Percentiles rank a stretch among this genome's conserved stretches.
These are phyloP conservation scores for Schwanniomyces etchellsii DNA, from an alignment of 1,139 yeast genomes.

Conservation along the genomic window DNA sequence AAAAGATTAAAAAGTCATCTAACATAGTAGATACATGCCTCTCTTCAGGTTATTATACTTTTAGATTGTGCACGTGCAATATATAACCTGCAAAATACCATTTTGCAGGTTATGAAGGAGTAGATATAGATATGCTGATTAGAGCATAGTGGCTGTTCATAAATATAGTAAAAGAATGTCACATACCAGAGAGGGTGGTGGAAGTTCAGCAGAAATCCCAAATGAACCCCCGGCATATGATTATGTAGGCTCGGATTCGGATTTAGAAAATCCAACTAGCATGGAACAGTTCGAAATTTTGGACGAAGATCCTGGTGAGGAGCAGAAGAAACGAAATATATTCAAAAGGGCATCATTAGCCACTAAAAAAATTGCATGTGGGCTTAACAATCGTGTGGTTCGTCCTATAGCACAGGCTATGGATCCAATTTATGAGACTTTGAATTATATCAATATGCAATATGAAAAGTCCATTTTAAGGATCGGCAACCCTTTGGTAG, in stretches of 20 bases:
- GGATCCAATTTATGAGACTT: conserved; percentile 66
- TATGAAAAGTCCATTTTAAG: conserved; percentile 56
- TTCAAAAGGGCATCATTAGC: conserved; percentile 23
- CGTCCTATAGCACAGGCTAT: conserved; percentile 51
- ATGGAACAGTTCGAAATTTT: conserved; percentile 42
- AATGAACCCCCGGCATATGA: conserved; percentile 28
- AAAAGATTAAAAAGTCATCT: neutral
- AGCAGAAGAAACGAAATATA: conserved; percentile 17
- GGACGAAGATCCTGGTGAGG: conserved; percentile 18
- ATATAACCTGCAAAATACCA: no score
- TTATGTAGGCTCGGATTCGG: conserved; percentile 10
- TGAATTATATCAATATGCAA: conserved; percentile 35
- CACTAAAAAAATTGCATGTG: conserved; percentile 29
- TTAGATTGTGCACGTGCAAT: no score
- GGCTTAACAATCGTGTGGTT: conserved; percentile 40
- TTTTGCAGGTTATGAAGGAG: no score
- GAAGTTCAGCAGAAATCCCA: conserved; percentile 9
- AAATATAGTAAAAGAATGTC: no score
- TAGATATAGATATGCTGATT: no score
- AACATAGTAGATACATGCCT: no score
- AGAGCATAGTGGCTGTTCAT: no score
- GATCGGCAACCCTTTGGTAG: conserved; percentile 81
- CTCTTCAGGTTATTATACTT: no score
- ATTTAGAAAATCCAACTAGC: conserved; percentile 5
- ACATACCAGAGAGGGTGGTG: neutral